Evolutionary conservation across 2,329 filamentous ascomycete genomes (phyloP).

Genomic region (Chaetomiaceae sp.): DNA sequence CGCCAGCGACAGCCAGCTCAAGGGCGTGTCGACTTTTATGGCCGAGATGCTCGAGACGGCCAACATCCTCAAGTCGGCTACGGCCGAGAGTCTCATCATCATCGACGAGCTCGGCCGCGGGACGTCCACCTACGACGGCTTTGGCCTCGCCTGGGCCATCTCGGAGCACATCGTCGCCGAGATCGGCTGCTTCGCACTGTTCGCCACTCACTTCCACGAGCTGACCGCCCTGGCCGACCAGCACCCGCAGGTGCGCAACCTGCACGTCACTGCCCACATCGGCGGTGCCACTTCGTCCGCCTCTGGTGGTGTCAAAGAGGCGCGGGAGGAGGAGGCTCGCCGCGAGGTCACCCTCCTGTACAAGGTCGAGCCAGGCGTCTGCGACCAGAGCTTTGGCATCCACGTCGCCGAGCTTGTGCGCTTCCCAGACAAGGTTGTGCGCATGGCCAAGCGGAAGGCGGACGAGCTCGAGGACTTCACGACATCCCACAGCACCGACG

Average conservation of each 20-base stretch:
- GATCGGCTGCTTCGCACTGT: slow-evolving; percentile 89
- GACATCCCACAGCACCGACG: slow-evolving; percentile 59
- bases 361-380: slow-evolving; percentile 92
- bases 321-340: slow-evolving; percentile 47
- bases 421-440: slow-evolving; percentile 94
- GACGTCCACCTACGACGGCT: slow-evolving; percentile 96
- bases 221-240: slow-evolving; percentile 84
- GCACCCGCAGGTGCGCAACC: slow-evolving; percentile 80
- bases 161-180: slow-evolving; percentile 95
- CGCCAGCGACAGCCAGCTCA: slow-evolving; percentile 92
- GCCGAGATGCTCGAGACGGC: slow-evolving; percentile 98
- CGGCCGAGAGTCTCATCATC: slow-evolving; percentile 91
- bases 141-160: slow-evolving; percentile 98
- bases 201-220: slow-evolving; percentile 98
- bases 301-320: too few relatives aligned
- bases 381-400: slow-evolving; percentile 96
- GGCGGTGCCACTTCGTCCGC: too few relatives aligned
- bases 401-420: slow-evolving; percentile 95
- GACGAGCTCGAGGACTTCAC: slow-evolving; percentile 93
- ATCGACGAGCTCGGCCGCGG: slow-evolving; percentile 96
- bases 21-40: slow-evolving; percentile 98
- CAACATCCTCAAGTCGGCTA: slow-evolving; percentile 96
- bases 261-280: slow-evolving; percentile 96
- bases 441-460: slow-evolving; percentile 98
- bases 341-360: slow-evolving; percentile 92